A percentile compares a stretch with the other conserved stretches of the same genome.
These are phyloP conservation scores for Selaginella moellendorffii DNA, from an alignment of 75 land plant species.

Conservation along the genomic window DNA sequence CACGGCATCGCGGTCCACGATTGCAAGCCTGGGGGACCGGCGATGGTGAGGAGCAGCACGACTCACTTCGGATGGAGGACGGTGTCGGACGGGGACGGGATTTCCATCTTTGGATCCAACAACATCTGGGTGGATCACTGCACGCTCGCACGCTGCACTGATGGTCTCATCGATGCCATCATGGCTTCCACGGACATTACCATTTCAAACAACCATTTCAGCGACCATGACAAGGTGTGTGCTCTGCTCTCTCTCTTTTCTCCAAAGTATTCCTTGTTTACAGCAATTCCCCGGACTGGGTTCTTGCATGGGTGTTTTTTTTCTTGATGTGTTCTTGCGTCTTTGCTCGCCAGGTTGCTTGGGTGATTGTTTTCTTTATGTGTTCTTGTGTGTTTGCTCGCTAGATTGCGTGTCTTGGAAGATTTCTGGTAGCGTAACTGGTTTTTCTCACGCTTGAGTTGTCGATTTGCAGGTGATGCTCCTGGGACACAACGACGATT, in stretches of 20 bases:
- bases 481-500: background rate
- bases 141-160: slow-evolving; percentile 4
- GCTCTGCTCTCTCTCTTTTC: no score
- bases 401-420: background rate
- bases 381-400: no score
- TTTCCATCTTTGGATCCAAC: slow-evolving; percentile 5
- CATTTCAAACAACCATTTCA: slow-evolving; percentile 5
- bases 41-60: background rate
- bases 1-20: slow-evolving; percentile 9
- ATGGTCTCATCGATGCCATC: slow-evolving; percentile 10
- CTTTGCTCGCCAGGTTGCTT: no score
- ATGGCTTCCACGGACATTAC: slow-evolving; percentile 1
- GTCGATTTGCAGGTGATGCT: background rate
- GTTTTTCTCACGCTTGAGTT: background rate
- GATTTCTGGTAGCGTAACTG: background rate
- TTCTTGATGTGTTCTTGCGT: no score
- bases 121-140: slow-evolving; percentile 9
- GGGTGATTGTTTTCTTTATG: no score
- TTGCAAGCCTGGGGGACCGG: background rate
- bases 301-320: no score
- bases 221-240: slow-evolving; percentile 6
- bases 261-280: no score
- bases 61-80: slow-evolving; percentile 4
- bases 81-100: slow-evolving; percentile 7
- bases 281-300: no score